These are phyloP conservation scores for Aspergillus ochraceoroseus DNA, from an alignment of 2,329 filamentous ascomycete species.

Conservation along the genomic window DNA sequence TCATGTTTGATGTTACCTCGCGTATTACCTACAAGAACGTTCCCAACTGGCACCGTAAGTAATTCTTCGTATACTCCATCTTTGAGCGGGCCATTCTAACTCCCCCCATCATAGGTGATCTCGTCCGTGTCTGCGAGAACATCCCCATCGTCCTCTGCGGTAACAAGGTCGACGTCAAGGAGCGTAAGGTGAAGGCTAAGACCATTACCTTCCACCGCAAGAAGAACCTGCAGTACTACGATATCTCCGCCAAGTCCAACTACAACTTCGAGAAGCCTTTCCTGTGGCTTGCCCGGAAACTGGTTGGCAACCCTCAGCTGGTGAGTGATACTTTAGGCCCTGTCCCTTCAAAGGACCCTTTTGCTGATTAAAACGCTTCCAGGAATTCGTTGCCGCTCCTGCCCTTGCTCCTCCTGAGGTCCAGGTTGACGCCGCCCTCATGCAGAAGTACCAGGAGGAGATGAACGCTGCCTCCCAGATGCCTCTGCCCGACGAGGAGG, in stretches of 20 bases:
- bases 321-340: slow-evolving; percentile 50
- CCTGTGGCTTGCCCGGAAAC: slow-evolving; percentile 98
- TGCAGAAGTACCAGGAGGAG: slow-evolving; percentile 80
- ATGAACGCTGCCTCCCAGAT: slow-evolving; percentile 73
- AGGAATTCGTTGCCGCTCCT: slow-evolving; percentile 96
- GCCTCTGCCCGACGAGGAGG: slow-evolving; percentile 93
- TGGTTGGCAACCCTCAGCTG: slow-evolving; percentile 84
- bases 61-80: background rate
- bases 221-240: slow-evolving; percentile 99
- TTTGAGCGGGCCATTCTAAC: background rate
- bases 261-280: slow-evolving; percentile 99
- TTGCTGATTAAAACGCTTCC: slow-evolving; percentile 23
- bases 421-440: slow-evolving; percentile 75
- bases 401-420: slow-evolving; percentile 93
- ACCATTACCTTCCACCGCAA: slow-evolving; percentile 99
- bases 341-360: slow-evolving; percentile 13
- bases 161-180: slow-evolving; percentile 99
- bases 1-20: slow-evolving; percentile 99
- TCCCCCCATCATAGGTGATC: slow-evolving; percentile 62
- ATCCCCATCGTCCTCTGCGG: slow-evolving; percentile 96
- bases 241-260: slow-evolving; percentile 99
- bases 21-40: slow-evolving; percentile 99
- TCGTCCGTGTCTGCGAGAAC: slow-evolving; percentile 98
- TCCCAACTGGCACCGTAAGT: slow-evolving; percentile 99
- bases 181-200: slow-evolving; percentile 99